These are phyloP conservation scores for Pontederia paniculata DNA, from an alignment of 176 grass and related monocot genomes.

Conservation along the genomic window DNA sequence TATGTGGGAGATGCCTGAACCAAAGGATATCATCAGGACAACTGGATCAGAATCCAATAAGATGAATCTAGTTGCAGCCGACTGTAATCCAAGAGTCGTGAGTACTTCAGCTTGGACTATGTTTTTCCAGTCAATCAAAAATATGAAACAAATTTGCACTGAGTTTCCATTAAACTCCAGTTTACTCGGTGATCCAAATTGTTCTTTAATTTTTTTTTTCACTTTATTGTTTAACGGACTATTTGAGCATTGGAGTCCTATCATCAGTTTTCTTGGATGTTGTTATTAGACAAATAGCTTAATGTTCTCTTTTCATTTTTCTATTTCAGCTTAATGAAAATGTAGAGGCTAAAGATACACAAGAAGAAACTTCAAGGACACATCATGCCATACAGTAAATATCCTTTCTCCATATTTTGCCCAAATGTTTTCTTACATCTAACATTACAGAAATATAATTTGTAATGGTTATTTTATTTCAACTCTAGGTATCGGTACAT, in stretches of 20 bases:
- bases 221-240: not conserved
- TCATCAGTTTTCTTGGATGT: not conserved
- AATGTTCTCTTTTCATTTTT: not conserved
- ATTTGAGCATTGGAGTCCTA: too few relatives aligned
- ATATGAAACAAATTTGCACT: too few relatives aligned
- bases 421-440: not conserved
- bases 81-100: slow-evolving; percentile 10
- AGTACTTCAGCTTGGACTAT: not conserved
- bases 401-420: too few relatives aligned
- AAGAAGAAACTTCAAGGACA: not conserved
- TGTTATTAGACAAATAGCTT: not conserved
- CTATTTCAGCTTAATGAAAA: slow-evolving; percentile 4
- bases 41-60: slow-evolving; percentile 10
- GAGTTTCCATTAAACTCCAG: too few relatives aligned
- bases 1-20: slow-evolving; percentile 25
- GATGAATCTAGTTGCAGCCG: not conserved
- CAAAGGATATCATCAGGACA: slow-evolving; percentile 11
- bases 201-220: not conserved
- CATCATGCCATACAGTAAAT: slow-evolving; percentile 13
- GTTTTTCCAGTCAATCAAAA: not conserved
- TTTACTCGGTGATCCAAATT: too few relatives aligned
- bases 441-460: not conserved
- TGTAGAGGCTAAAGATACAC: not conserved
- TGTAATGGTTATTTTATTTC: not conserved
- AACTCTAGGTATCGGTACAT: too few relatives aligned